Evolutionary conservation across 352 stramenopile species (phyloP), one percentile per base, ranked within the genome.

Genomic region (Globisporangium viniferum): DNA sequence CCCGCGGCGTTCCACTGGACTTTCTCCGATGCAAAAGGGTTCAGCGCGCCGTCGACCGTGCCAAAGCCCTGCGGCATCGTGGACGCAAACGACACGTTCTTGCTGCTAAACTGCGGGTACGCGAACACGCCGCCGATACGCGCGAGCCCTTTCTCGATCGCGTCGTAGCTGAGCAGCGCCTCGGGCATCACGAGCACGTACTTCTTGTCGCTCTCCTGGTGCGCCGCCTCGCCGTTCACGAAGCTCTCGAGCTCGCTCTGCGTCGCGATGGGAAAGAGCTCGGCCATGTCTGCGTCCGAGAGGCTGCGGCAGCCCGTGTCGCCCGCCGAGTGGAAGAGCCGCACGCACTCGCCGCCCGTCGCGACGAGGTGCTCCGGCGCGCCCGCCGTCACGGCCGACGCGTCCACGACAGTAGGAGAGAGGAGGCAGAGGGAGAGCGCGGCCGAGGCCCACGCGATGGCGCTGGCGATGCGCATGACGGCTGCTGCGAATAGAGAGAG

Each of bases 121-220:
- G 81, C 59, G 51, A 92, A 88, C 27, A 91, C 54, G 9, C 86
- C 88, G 36, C 71, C 76, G 62, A 93, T 87, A 18, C 74, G 77
- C 49, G 72, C 65, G 10, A 73, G 33, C 15, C 48, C 73, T 2
- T 74, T 49, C 7, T 61, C 58, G 14, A 88, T 65, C 44, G 73
- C 67, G 41, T 87, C 70, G 44, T 73, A 72, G 29, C 69, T 73
- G 33, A 94, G 55, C n/a, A 92, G 67, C 48, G 73, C 66, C 64
- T 94, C 88, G 22, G 79, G 73, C 74, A 95, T 67, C 29, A 95
- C 75, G 46, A 95, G 64, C 24, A 80, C 81, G 72, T 86, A 83
- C 70, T 90, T 90, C 2, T 74, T 31, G 31, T 66, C 48, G 5
- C 58, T 68, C 2, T 76, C 70, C 36, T 79, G 73, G 1, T 66